Conservation (phyloP, 805 yeast species). For the Teunomyces barrocoloradensis region DNA sequence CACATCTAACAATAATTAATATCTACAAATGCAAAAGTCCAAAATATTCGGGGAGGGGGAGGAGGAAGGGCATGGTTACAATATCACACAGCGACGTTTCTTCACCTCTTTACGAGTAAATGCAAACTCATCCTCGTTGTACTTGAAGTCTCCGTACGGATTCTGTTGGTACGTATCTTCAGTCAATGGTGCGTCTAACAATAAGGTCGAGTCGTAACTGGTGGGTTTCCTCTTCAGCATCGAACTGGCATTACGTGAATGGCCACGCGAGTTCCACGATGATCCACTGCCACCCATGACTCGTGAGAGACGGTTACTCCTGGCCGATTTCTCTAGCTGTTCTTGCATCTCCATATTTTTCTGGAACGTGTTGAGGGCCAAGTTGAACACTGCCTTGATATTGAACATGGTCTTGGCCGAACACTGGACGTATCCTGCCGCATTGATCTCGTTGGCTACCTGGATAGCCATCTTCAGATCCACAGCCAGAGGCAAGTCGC, state of each 20-base stretch:
- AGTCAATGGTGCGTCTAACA: conserved; percentile 39
- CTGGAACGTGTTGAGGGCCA: conserved; percentile 47
- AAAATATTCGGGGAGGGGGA: neutral
- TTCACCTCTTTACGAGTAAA: conserved; percentile 32
- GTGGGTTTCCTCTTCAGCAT: conserved; percentile 28
- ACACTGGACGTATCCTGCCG: conserved; percentile 72
- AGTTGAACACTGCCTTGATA: conserved; percentile 64
- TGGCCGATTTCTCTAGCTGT: conserved; percentile 31
- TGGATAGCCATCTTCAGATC: conserved; percentile 50
- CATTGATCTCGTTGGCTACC: conserved; percentile 60
- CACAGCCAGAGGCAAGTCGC: conserved; percentile 48
- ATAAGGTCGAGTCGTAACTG: conserved; percentile 34
- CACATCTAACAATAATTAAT: neutral
- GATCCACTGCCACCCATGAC: conserved; percentile 23
- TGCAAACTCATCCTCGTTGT: conserved; percentile 42
- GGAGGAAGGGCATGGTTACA: conserved; percentile 15
- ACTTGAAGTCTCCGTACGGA: conserved; percentile 35
- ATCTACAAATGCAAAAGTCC: neutral
- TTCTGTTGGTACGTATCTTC: conserved; percentile 35
- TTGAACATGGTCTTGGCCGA: conserved; percentile 72
- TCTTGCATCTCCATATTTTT: conserved; percentile 35
- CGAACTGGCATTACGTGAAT: conserved; percentile 22
- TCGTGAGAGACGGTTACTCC: conserved; percentile 33
- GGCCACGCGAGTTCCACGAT: conserved; percentile 12
- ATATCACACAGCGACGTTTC: conserved; percentile 34